Percentiles rank a stretch among this genome's conserved stretches.
These are phyloP conservation scores for Phytopythium cucurbitacearum DNA, from an alignment of 352 stramenopile species.

Conservation along the genomic window DNA sequence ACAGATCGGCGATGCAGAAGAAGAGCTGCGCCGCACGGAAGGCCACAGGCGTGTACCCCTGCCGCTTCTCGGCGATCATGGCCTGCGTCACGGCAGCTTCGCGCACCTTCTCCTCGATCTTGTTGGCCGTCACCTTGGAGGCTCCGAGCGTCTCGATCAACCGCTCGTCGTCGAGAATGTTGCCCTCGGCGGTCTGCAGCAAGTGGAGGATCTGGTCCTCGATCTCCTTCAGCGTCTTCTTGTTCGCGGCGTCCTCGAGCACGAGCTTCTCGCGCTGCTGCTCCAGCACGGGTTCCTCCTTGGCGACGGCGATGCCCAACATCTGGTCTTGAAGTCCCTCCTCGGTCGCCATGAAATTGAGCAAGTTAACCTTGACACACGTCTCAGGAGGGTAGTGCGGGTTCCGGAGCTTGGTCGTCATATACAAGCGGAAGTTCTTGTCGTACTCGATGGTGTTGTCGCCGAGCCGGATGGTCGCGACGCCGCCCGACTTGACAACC, in stretches of 20 bases:
- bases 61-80: slow-evolving; percentile 91
- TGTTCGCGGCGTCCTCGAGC: slow-evolving; percentile 92
- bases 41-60: slow-evolving; percentile 90
- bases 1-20: slow-evolving; percentile 93
- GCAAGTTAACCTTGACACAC: slow-evolving; percentile 95
- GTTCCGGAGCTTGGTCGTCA: slow-evolving; percentile 93
- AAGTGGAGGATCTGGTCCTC: slow-evolving; percentile 96
- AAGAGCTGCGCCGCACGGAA: slow-evolving; percentile 91
- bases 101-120: slow-evolving; percentile 93
- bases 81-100: slow-evolving; percentile 90
- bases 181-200: slow-evolving; percentile 90
- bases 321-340: slow-evolving; percentile 96
- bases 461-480: slow-evolving; percentile 89
- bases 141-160: slow-evolving; percentile 93
- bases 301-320: slow-evolving; percentile 92
- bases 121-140: slow-evolving; percentile 91
- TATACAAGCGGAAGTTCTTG: slow-evolving; percentile 91
- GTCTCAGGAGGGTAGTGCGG: slow-evolving; percentile 94
- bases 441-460: slow-evolving; percentile 95
- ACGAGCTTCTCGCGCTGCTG: slow-evolving; percentile 91
- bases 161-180: slow-evolving; percentile 94
- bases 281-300: slow-evolving; percentile 92
- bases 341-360: slow-evolving; percentile 96
- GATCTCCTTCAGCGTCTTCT: slow-evolving; percentile 94
- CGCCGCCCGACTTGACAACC: slow-evolving; percentile 85